These are phyloP conservation scores for Paramyrothecium roridum DNA, from an alignment of 2,329 filamentous ascomycete species.

Conservation along the genomic window DNA sequence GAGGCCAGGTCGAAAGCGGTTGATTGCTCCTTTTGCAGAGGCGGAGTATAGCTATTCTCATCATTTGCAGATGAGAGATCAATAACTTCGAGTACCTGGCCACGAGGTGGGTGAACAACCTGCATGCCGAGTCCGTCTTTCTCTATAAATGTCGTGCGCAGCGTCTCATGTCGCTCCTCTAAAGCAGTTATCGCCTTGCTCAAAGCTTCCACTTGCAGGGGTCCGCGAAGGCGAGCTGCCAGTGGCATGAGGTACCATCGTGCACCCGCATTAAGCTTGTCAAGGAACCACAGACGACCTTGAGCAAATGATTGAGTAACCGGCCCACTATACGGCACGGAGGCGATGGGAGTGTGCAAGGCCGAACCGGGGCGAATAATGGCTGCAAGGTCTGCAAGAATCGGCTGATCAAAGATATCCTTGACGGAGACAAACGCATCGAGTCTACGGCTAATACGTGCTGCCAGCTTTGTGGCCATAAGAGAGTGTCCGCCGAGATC, in stretches of 20 bases:
- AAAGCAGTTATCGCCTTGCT: conserved; percentile 5
- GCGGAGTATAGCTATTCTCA: too few relatives aligned
- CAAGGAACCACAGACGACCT: conserved; percentile 9
- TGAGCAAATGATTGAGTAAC: conserved; percentile 10
- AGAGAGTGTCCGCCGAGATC: conserved; percentile 6
- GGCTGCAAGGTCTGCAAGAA: not conserved
- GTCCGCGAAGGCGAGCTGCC: conserved; percentile 6
- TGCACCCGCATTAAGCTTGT: conserved; percentile 9
- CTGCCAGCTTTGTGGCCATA: conserved; percentile 7
- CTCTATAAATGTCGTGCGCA: conserved; percentile 10
- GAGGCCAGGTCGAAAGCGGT: conserved; percentile 16
- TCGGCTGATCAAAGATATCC: conserved; percentile 7
- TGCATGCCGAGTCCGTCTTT: conserved; percentile 3
- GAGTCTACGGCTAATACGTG: conserved; percentile 2
- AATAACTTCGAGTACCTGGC: not conserved
- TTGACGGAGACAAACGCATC: conserved; percentile 4
- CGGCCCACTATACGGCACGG: not conserved
- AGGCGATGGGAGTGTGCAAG: not conserved
- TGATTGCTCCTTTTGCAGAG: conserved; percentile 10
- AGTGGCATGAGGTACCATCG: conserved; percentile 11
- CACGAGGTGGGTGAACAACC: conserved; percentile 1
- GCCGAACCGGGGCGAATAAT: not conserved
- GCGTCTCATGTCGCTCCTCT: conserved; percentile 12
- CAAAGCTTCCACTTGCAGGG: conserved; percentile 6
- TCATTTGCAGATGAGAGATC: conserved; percentile 2